These are phyloP conservation scores for Trichocladium antarcticum DNA, from an alignment of 495 filamentous ascomycete genomes.

Conservation along the genomic window DNA sequence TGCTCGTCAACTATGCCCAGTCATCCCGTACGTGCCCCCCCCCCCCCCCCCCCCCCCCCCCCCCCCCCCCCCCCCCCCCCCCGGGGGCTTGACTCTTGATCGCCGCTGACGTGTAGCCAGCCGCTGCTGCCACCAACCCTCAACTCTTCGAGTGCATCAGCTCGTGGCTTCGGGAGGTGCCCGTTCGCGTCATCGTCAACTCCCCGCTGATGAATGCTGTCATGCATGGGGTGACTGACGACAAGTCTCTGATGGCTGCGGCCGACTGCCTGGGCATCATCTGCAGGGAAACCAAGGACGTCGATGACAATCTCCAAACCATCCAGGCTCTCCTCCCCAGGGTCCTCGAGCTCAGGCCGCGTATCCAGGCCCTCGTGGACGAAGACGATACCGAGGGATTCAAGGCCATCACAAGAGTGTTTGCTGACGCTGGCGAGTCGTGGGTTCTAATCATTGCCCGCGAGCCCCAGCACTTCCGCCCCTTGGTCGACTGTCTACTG, in stretches of 20 bases:
- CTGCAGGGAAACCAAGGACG: constrained; percentile 84
- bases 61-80: no score
- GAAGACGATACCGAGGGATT: constrained; percentile 78
- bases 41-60: no score
- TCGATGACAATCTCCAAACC: constrained; percentile 69
- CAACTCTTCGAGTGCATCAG: constrained; percentile 89
- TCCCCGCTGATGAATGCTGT: constrained; percentile 76
- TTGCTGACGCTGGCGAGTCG: constrained; percentile 85
- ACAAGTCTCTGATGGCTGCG: constrained; percentile 73
- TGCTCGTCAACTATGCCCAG: constrained; percentile 79
- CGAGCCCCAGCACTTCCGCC: constrained; percentile 65
- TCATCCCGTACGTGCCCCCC: constrained; percentile 62
- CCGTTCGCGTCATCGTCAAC: constrained; percentile 68
- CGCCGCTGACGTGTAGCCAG: constrained; percentile 20
- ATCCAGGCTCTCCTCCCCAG: constrained; percentile 81
- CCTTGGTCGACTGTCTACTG: constrained; percentile 78
- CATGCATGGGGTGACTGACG: constrained; percentile 60
- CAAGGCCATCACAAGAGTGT: constrained; percentile 78
- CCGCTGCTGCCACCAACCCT: constrained; percentile 68
- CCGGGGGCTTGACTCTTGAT: background rate
- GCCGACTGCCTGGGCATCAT: constrained; percentile 88
- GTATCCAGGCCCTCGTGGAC: constrained; percentile 61
- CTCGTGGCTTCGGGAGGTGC: constrained; percentile 90
- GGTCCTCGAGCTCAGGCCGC: constrained; percentile 65
- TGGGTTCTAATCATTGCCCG: constrained; percentile 88